These are phyloP conservation scores for Aspergillus pseudonomiae DNA, from an alignment of 2,329 filamentous ascomycete genomes.

Conservation along the genomic window DNA sequence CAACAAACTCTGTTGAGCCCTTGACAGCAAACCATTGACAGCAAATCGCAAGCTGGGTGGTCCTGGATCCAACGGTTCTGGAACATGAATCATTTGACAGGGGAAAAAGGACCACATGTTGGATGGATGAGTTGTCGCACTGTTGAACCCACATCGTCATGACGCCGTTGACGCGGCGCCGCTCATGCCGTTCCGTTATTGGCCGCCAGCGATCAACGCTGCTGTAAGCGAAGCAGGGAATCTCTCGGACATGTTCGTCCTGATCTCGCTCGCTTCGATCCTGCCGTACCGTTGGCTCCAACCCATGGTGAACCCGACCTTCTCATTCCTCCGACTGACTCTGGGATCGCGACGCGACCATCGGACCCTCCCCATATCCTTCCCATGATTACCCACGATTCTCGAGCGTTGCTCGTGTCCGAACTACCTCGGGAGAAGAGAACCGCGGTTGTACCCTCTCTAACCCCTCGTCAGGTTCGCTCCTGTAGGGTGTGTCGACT, in stretches of 20 bases:
- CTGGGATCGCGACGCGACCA: conserved; percentile 6
- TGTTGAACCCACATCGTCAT: neutral
- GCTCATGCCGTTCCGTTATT: neutral
- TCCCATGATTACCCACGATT: conserved; percentile 27
- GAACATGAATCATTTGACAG: neutral
- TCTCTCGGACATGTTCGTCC: conserved; percentile 34
- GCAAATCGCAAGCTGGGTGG: neutral
- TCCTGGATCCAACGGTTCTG: neutral
- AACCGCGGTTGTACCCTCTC: conserved; percentile 12
- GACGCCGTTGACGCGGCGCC: neutral
- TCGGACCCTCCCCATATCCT: conserved; percentile 14
- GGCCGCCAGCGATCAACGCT: conserved; percentile 7
- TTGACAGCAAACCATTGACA: no score
- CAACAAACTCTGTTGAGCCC: no score
- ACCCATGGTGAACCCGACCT: conserved; percentile 16
- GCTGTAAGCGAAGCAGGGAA: conserved; percentile 20
- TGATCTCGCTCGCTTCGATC: conserved; percentile 34
- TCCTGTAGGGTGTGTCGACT: conserved; percentile 43
- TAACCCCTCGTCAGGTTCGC: conserved; percentile 36
- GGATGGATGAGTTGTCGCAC: neutral
- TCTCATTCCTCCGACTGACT: conserved; percentile 1
- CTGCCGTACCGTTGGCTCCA: conserved; percentile 32
- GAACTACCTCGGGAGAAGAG: conserved; percentile 26
- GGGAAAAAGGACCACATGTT: neutral
- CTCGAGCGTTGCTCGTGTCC: conserved; percentile 21